Evolutionary conservation across 805 yeast genomes (phyloP).

Genomic region (Alloascoidea africana): DNA sequence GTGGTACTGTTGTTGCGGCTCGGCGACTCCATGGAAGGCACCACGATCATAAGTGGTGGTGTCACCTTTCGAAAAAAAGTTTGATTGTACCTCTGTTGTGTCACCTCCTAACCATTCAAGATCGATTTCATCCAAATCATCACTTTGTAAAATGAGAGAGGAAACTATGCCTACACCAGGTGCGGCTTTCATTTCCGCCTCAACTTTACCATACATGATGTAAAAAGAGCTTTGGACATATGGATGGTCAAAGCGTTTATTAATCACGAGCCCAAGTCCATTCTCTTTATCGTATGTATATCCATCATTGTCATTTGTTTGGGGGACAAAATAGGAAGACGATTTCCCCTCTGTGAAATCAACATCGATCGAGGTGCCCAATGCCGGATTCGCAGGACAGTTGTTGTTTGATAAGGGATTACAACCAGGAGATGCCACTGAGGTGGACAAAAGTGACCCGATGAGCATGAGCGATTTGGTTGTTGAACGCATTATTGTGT

Average conservation of each 20-base stretch:
- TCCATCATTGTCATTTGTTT: constrained; percentile 24
- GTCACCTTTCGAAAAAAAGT: constrained; percentile 67
- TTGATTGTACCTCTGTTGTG: constrained; percentile 52
- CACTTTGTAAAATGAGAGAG: constrained; percentile 66
- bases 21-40: constrained; percentile 40
- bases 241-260: constrained; percentile 61
- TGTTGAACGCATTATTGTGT: too few relatives aligned
- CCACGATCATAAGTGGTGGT: constrained; percentile 73
- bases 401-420: constrained; percentile 24
- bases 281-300: constrained; percentile 29
- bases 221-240: constrained; percentile 63
- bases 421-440: too few relatives aligned
- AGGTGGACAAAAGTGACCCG: too few relatives aligned
- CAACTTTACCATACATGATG: constrained; percentile 81
- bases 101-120: constrained; percentile 82
- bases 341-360: constrained; percentile 32
- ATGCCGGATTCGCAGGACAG: constrained; percentile 42
- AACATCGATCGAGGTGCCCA: constrained; percentile 37
- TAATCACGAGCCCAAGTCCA: constrained; percentile 51
- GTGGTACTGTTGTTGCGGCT: constrained; percentile 47
- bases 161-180: constrained; percentile 70
- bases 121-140: constrained; percentile 84
- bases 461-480: too few relatives aligned
- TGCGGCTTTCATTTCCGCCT: constrained; percentile 57
- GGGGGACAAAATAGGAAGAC: constrained; percentile 24